These are phyloP conservation scores for Oryza coarctata DNA, from an alignment of 176 grass and related monocot genomes.

Conservation along the genomic window DNA sequence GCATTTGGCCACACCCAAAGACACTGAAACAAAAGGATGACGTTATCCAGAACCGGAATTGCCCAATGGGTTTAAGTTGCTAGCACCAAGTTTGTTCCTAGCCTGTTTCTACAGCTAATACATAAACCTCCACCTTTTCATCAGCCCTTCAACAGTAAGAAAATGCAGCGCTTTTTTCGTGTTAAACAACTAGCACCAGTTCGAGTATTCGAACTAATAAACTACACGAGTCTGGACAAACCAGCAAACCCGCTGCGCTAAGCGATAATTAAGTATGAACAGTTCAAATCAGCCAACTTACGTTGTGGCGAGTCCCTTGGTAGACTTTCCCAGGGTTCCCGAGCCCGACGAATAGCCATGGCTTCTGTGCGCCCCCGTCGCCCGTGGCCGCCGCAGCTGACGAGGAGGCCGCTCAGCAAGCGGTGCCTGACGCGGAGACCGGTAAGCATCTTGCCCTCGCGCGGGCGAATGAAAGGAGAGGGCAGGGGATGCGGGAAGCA, in stretches of 20 bases:
- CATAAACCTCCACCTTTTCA: background rate
- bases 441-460: conserved; percentile 29
- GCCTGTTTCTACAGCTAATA: background rate
- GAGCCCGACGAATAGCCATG: conserved; percentile 87
- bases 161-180: background rate
- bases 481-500: conserved; percentile 35
- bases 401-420: conserved; percentile 42
- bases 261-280: background rate
- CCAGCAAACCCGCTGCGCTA: background rate
- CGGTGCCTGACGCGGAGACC: background rate
- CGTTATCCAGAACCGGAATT: background rate
- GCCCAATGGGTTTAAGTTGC: background rate
- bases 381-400: conserved; percentile 29
- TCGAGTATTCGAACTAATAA: background rate
- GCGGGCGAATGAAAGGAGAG: conserved; percentile 11
- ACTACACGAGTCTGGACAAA: background rate
- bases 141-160: background rate
- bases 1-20: background rate
- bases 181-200: conserved; percentile 14
- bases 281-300: conserved; percentile 25
- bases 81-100: conserved; percentile 6
- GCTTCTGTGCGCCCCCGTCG: conserved; percentile 51
- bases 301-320: conserved; percentile 87
- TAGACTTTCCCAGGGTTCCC: conserved; percentile 94
- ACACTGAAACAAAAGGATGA: background rate